Conservation (phyloP, 1,284 basidiomycete species). For the Abortiporus biennis region DNA sequence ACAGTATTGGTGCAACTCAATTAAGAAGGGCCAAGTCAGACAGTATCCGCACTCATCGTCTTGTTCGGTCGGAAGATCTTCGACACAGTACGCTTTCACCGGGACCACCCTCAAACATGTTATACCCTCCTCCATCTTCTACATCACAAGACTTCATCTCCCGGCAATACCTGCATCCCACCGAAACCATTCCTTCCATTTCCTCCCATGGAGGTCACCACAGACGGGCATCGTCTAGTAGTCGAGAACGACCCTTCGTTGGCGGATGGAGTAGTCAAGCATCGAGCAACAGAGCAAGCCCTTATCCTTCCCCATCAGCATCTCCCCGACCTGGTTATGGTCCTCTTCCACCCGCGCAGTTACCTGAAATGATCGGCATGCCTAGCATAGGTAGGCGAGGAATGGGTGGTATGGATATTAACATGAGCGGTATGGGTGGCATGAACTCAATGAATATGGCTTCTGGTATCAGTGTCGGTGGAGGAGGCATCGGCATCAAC, state of each 20-base stretch:
- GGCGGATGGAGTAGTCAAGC: conserved; percentile 24
- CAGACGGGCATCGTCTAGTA: conserved; percentile 56
- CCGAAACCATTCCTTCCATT: conserved; percentile 33
- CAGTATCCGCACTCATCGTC: conserved; percentile 23
- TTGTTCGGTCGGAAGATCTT: conserved; percentile 17
- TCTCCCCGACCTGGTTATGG: conserved; percentile 29
- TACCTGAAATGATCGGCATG: conserved; percentile 7
- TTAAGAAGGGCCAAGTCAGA: conserved; percentile 44
- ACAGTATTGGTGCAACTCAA: conserved; percentile 19
- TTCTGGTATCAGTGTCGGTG: conserved; percentile 11
- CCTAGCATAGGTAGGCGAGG: conserved; percentile 3
- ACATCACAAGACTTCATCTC: conserved; percentile 39
- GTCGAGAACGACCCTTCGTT: conserved; percentile 36
- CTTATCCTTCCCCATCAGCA: conserved; percentile 55
- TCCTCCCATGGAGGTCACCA: conserved; percentile 40
- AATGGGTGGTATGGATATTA: conserved; percentile 11
- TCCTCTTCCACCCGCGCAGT: conserved; percentile 21
- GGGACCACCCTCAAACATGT: conserved; percentile 33
- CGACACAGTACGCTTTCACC: conserved; percentile 15
- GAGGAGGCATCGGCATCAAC: conserved; percentile 7
- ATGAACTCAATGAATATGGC: conserved; percentile 8
- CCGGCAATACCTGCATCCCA: conserved; percentile 39
- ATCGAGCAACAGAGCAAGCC: conserved; percentile 33
- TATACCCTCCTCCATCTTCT: conserved; percentile 32
- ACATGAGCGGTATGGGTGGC: conserved; percentile 6